Percentiles rank a stretch among this genome's conserved stretches.
Conservation (phyloP, 306 rosid species). For the Senna tora region DNA sequence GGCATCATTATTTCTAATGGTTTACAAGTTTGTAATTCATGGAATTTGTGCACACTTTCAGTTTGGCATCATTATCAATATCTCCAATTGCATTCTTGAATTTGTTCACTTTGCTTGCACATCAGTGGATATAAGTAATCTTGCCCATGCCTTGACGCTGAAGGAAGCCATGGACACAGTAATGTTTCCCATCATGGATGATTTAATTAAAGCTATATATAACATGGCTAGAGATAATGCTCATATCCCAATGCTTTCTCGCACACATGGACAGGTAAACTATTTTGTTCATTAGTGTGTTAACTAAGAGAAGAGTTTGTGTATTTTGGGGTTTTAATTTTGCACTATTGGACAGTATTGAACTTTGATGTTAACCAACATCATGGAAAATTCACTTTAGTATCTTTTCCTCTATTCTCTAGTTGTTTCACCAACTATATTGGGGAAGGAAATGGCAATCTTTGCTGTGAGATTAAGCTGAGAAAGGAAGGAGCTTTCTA, state of each 20-base stretch:
- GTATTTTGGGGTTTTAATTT: conserved; percentile 16
- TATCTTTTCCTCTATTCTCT: conserved; percentile 15
- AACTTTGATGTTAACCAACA: background rate
- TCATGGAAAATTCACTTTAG: background rate
- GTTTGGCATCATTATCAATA: conserved; percentile 2
- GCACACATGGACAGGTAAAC: conserved; percentile 91
- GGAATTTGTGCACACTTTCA: conserved; percentile 19
- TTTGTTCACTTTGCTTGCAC: conserved; percentile 93
- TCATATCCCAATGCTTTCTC: conserved; percentile 77
- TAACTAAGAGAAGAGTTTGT: conserved; percentile 16
- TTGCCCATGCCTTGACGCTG: conserved; percentile 87
- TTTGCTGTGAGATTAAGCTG: conserved; percentile 80
- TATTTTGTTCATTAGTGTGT: conserved; percentile 29
- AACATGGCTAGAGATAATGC: conserved; percentile 72
- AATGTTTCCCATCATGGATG: conserved; percentile 72
- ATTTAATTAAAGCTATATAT: conserved; percentile 60
- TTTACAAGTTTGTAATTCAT: too few species aligned
- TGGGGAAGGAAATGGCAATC: conserved; percentile 96
- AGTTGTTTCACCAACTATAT: conserved; percentile 93
- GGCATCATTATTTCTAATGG: too few species aligned
- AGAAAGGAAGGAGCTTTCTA: conserved; percentile 68
- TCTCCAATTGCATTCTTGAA: conserved; percentile 48
- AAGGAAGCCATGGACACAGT: conserved; percentile 65
- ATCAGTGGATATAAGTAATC: conserved; percentile 89
- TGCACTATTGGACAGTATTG: conserved; percentile 21